Evolutionary conservation across 768 basidiomycete genomes (phyloP).

Genomic region (Hericium rajendrae): DNA sequence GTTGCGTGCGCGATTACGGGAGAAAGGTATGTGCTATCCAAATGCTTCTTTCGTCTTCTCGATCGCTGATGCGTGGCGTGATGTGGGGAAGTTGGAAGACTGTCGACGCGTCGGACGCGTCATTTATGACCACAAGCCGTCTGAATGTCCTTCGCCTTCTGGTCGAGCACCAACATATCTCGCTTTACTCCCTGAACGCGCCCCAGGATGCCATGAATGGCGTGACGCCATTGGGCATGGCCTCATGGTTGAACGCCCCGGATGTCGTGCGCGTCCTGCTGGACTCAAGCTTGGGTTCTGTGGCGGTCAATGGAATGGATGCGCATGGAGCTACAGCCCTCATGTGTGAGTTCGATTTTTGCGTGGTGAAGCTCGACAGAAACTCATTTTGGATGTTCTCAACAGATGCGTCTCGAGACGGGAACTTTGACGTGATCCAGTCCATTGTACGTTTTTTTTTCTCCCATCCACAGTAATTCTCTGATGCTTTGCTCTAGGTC

Average conservation of each 20-base stretch:
- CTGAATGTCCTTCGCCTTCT: slow-evolving; percentile 49
- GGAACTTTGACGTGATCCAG: slow-evolving; percentile 55
- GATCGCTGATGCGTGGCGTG: not conserved
- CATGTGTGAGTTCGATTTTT: slow-evolving; percentile 55
- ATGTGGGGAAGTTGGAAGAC: slow-evolving; percentile 46
- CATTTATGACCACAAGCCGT: slow-evolving; percentile 48
- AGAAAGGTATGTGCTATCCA: slow-evolving; percentile 41
- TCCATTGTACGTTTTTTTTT: slow-evolving; percentile 41
- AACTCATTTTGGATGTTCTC: not conserved
- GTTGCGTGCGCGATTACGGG: slow-evolving; percentile 66
- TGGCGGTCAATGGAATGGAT: slow-evolving; percentile 69
- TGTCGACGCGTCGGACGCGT: slow-evolving; percentile 62
- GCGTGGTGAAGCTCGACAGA: slow-evolving; percentile 1
- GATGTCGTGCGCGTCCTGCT: slow-evolving; percentile 54
- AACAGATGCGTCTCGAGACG: slow-evolving; percentile 70
- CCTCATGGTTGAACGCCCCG: slow-evolving; percentile 65
- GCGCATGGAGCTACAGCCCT: slow-evolving; percentile 68
- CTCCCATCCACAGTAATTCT: not conserved
- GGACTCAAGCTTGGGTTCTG: slow-evolving; percentile 47
- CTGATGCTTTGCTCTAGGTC: slow-evolving; percentile 31
- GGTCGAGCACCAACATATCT: slow-evolving; percentile 45
- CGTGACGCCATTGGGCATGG: slow-evolving; percentile 69
- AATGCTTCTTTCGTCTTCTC: not conserved
- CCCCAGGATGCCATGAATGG: slow-evolving; percentile 61
- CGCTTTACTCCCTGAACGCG: slow-evolving; percentile 65